These are phyloP conservation scores for Picea glauca DNA, from an alignment of 75 land plant species.

Conservation along the genomic window DNA sequence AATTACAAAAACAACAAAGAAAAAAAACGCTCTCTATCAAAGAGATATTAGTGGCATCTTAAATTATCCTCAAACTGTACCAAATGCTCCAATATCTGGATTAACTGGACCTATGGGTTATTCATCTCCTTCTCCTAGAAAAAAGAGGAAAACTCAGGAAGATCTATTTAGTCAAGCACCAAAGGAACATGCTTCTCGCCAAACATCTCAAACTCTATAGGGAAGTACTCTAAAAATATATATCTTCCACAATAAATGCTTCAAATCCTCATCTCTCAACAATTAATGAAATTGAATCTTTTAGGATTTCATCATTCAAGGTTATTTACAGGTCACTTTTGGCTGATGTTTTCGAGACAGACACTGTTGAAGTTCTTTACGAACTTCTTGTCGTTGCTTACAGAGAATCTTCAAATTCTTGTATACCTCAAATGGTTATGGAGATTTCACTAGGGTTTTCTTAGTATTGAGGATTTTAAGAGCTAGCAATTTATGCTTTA, in stretches of 20 bases:
- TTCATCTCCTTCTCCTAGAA: no score
- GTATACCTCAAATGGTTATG: not conserved
- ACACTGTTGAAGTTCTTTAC: conserved; percentile 27
- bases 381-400: conserved; percentile 39
- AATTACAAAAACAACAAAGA: conserved; percentile 93
- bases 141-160: no score
- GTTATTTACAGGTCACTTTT: conserved; percentile 21
- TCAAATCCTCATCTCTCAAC: not conserved
- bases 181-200: no score
- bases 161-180: no score
- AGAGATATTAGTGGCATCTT: no score
- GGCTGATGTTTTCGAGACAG: conserved; percentile 32
- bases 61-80: no score
- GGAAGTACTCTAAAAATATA: not conserved
- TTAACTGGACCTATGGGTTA: no score
- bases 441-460: no score
- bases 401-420: conserved; percentile 20
- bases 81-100: no score
- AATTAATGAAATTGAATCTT: not conserved
- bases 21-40: conserved; percentile 54
- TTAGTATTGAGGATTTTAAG: no score
- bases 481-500: no score
- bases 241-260: not conserved
- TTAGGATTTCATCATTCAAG: not conserved
- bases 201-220: no score